Evolutionary conservation across 129 eudicot genomes (phyloP), one percentile per base, ranked within the genome.

Genomic region (Artemisia argyi): DNA sequence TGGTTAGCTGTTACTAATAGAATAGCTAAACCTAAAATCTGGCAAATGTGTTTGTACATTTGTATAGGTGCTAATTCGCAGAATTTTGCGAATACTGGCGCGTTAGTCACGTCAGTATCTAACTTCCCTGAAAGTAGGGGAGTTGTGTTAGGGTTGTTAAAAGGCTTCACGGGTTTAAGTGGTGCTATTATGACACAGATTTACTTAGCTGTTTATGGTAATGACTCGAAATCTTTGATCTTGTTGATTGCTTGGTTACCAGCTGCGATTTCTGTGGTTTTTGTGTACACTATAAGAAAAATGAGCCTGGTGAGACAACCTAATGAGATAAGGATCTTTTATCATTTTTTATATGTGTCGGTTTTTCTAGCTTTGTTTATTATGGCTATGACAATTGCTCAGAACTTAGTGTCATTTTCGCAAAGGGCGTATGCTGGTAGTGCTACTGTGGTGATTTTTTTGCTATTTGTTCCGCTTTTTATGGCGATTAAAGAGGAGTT

Each of bases 111-210:
- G 0, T 79, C 91, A 14, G 98, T 92, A 1, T 85, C 89, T 17
- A 92, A 85, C 17, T 92, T 92, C 69, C 98, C 94, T 0, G 85
- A 92, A 46, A 87, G 90, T 57, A 58, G 98, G 24, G 98, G 98
- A 0, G 73, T 85, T 30, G 96, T 92, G 0, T 55, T 92, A 0
- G 98, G 98, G 0, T 74, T 92, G 2, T 68, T 92, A 39, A 92
- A 86, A 61, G 98, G 98, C 0, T 92, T 86, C 66, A 90, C 88
- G 2, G 98, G 98, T 0, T 57, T 89, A 48, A 92, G 96, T 72
- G 96, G 98, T 1, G 96, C 98, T 0, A 92, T 92, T 5, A 80
- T 89, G 26, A 87, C 96, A 2, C 98, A 89, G 24, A 68, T 92
- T 4, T 92, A 73, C 24, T 78, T 72, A 16, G 89, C 91, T 2